Percentiles rank a stretch among this genome's conserved stretches.
Conservation (phyloP, 2,329 filamentous ascomycete species). For the Exophiala oligosperma region DNA sequence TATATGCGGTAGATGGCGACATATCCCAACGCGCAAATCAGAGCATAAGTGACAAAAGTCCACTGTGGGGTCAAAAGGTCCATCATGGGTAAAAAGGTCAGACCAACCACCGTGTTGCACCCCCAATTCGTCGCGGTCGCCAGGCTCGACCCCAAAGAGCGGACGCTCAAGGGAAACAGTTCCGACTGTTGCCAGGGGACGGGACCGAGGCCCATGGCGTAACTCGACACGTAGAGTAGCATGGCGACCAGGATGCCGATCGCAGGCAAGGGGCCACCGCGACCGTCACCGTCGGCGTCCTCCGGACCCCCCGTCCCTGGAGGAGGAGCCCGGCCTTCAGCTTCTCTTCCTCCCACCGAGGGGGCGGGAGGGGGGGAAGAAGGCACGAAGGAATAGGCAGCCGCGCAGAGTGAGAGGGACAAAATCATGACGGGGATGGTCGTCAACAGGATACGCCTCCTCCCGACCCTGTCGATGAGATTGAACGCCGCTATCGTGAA, state of each 20-base stretch:
- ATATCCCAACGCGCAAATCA: conserved; percentile 69
- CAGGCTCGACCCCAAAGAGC: conserved; percentile 62
- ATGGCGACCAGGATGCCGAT: conserved; percentile 70
- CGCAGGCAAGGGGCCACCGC: conserved; percentile 45
- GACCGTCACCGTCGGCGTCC: background rate
- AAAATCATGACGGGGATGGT: conserved; percentile 82
- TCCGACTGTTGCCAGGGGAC: conserved; percentile 97
- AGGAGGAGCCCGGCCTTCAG: conserved; percentile 13
- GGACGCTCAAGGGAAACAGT: conserved; percentile 70
- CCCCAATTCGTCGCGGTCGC: conserved; percentile 81
- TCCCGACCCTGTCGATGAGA: conserved; percentile 76
- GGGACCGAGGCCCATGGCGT: conserved; percentile 84
- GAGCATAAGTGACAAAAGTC: conserved; percentile 80
- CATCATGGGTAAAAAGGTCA: conserved; percentile 89
- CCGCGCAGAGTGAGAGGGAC: conserved; percentile 69
- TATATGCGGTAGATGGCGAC: conserved; percentile 71
- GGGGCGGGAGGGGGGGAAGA: conserved; percentile 17
- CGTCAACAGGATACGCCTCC: conserved; percentile 75
- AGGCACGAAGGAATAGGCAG: conserved; percentile 68
- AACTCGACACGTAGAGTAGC: conserved; percentile 80
- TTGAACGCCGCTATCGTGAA: conserved; percentile 75
- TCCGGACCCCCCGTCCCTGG: conserved; percentile 21
- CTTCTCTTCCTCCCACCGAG: background rate
- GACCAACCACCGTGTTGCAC: conserved; percentile 79
- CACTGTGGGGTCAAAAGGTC: conserved; percentile 68